Evolutionary conservation across 2,329 filamentous ascomycete genomes (phyloP).

Genomic region (Didymella keratinophila): DNA sequence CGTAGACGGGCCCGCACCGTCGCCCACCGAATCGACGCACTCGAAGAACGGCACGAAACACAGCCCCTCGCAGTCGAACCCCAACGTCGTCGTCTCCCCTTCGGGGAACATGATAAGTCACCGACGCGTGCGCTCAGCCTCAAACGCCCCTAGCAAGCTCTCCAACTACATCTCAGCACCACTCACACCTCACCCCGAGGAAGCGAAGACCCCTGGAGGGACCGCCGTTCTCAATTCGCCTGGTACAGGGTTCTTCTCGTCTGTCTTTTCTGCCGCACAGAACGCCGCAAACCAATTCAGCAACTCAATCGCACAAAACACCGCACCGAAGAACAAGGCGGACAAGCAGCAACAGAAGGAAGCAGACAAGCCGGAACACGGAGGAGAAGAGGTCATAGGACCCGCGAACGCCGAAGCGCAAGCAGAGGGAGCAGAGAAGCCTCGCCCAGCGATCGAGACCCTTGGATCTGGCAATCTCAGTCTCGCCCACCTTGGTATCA

Average conservation of each 20-base stretch:
- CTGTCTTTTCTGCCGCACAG: constrained; percentile 90
- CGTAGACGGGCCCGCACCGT: constrained; percentile 55
- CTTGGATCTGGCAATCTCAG: constrained; percentile 88
- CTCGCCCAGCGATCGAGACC: constrained; percentile 82
- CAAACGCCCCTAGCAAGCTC: constrained; percentile 78
- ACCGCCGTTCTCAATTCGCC: constrained; percentile 57
- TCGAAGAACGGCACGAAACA: constrained; percentile 38
- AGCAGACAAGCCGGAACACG: constrained; percentile 38
- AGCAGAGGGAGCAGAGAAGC: constrained; percentile 47
- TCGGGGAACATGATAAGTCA: constrained; percentile 78
- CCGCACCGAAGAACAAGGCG: constrained; percentile 55
- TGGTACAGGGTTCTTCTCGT: constrained; percentile 80
- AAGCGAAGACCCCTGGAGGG: constrained; percentile 66
- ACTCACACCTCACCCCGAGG: constrained; percentile 79
- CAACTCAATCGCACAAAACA: constrained; percentile 75
- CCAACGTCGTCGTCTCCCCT: constrained; percentile 66
- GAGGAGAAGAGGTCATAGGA: constrained; percentile 55
- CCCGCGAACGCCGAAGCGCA: constrained; percentile 37
- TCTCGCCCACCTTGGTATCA: constrained; percentile 85
- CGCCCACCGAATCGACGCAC: constrained; percentile 41
- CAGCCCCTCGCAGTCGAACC: constrained; percentile 50
- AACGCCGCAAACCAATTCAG: constrained; percentile 82
- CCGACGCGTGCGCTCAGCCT: constrained; percentile 67
- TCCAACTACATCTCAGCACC: constrained; percentile 73
- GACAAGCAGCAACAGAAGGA: constrained; percentile 29